A percentile compares a stretch with the other conserved stretches of the same genome.
phyloP scores from a whole-genome alignment of 148 eudicot species.

The Camellia sinensis region DNA sequence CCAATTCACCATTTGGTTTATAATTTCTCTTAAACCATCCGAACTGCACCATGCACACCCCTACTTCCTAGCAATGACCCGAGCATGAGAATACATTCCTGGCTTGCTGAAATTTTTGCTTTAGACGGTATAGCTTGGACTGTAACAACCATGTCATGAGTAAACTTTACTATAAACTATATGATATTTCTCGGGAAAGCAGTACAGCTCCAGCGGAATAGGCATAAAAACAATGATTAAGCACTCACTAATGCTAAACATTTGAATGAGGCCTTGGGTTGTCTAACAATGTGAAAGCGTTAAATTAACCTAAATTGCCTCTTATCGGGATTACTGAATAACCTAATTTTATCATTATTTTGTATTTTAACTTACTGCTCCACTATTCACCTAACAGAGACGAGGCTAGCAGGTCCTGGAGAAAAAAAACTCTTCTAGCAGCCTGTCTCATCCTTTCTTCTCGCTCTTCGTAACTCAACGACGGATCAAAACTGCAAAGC shows the following conservation, averaged over 20 bases:
- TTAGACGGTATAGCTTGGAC: not conserved
- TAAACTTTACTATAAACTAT: not conserved
- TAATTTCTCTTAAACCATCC: too few species aligned
- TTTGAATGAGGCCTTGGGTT: not conserved
- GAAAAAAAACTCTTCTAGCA: slow-evolving; percentile 68
- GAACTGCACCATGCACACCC: too few species aligned
- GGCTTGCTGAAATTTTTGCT: not conserved
- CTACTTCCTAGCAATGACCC: not conserved
- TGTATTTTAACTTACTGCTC: slow-evolving; percentile 19
- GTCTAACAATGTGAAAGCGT: not conserved
- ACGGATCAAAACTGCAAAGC: slow-evolving; percentile 65
- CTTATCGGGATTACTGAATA: not conserved
- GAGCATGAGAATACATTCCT: not conserved
- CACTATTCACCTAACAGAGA: slow-evolving; percentile 58
- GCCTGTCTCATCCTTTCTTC: slow-evolving; percentile 68
- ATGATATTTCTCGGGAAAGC: not conserved
- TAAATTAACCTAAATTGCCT: not conserved
- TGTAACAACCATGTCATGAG: not conserved
- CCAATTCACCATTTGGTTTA: too few species aligned
- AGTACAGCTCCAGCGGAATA: not conserved
- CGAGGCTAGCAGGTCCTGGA: slow-evolving; percentile 78
- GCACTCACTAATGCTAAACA: not conserved
- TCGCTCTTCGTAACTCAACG: slow-evolving; percentile 71
- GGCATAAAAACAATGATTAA: not conserved
- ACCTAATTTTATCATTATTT: slow-evolving; percentile 9